Evolutionary conservation across 2,329 filamentous ascomycete species (phyloP).

Genomic region (Cladosporium sp.): DNA sequence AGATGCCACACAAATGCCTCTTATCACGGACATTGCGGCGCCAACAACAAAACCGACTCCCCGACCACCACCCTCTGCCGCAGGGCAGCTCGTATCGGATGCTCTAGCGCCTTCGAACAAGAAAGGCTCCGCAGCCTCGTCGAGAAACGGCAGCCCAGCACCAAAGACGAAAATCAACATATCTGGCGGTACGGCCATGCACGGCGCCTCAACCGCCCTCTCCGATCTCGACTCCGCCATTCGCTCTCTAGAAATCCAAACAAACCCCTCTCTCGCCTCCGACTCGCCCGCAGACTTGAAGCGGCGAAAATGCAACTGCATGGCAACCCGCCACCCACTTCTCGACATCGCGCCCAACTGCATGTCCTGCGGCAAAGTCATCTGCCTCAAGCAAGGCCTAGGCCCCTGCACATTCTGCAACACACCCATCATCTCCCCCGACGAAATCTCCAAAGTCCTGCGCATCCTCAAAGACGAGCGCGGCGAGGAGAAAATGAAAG

Average conservation of each 20-base stretch:
- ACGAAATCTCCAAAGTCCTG: slow-evolving; percentile 82
- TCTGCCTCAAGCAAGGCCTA: slow-evolving; percentile 89
- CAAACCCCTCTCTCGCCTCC: slow-evolving; percentile 64
- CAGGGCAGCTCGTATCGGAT: slow-evolving; percentile 81
- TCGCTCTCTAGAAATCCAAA: slow-evolving; percentile 81
- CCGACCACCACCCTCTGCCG: slow-evolving; percentile 60
- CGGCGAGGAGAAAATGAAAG: slow-evolving; percentile 78
- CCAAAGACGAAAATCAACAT: slow-evolving; percentile 64
- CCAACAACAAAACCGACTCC: slow-evolving; percentile 38
- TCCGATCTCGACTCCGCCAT: slow-evolving; percentile 72
- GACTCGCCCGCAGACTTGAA: slow-evolving; percentile 46
- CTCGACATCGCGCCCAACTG: slow-evolving; percentile 93
- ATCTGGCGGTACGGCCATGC: slow-evolving; percentile 74
- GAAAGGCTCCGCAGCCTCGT: slow-evolving; percentile 42
- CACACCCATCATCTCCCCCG: slow-evolving; percentile 62
- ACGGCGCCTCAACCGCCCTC: slow-evolving; percentile 69
- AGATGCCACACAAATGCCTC: slow-evolving; percentile 42
- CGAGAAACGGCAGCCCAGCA: slow-evolving; percentile 47
- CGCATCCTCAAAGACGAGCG: slow-evolving; percentile 77
- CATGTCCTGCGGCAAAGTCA: slow-evolving; percentile 84
- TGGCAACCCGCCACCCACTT: slow-evolving; percentile 79
- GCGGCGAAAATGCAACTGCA: slow-evolving; percentile 75
- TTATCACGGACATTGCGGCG: slow-evolving; percentile 41
- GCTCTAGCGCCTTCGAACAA: slow-evolving; percentile 39
- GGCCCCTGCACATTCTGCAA: slow-evolving; percentile 92